Evolutionary conservation across 2,329 filamentous ascomycete species (phyloP).

Genomic region (Dothideomycetes sp.): DNA sequence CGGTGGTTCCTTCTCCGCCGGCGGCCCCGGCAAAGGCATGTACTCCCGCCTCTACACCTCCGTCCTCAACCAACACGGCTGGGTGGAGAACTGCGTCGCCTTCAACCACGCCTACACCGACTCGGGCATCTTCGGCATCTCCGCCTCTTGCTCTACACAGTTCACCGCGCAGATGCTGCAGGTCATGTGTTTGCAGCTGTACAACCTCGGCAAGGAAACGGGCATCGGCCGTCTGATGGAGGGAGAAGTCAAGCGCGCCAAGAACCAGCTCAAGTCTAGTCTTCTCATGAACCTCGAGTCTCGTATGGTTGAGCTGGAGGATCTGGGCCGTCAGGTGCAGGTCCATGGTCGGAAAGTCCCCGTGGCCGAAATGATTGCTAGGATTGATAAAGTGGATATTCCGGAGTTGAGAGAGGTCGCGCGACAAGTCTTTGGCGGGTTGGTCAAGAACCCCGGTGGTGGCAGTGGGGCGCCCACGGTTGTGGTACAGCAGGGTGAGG

Average conservation of each 20-base stretch:
- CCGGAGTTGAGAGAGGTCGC: conserved; percentile 75
- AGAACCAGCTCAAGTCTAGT: conserved; percentile 86
- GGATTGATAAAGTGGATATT: conserved; percentile 74
- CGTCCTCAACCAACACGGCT: conserved; percentile 92
- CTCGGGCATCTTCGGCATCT: conserved; percentile 89
- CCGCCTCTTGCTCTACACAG: conserved; percentile 69
- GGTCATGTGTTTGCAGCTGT: conserved; percentile 86
- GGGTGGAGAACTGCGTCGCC: conserved; percentile 90
- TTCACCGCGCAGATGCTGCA: conserved; percentile 78
- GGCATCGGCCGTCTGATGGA: conserved; percentile 63
- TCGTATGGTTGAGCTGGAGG: conserved; percentile 94
- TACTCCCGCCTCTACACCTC: conserved; percentile 97
- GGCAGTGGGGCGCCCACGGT: conserved; percentile 88
- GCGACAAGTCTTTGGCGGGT: conserved; percentile 62
- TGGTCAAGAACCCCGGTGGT: conserved; percentile 60
- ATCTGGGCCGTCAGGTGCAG: conserved; percentile 88
- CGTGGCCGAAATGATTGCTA: conserved; percentile 82
- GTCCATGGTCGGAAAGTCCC: conserved; percentile 91
- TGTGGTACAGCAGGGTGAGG: conserved; percentile 81
- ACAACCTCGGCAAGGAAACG: conserved; percentile 61
- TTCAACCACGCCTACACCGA: conserved; percentile 99
- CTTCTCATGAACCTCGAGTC: conserved; percentile 96
- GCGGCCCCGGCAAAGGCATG: conserved; percentile 97
- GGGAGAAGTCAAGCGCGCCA: conserved; percentile 78
- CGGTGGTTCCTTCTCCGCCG: conserved; percentile 91